Conservation (phyloP, 2,329 filamentous ascomycete species). For the Raffaelea arxii region DNA sequence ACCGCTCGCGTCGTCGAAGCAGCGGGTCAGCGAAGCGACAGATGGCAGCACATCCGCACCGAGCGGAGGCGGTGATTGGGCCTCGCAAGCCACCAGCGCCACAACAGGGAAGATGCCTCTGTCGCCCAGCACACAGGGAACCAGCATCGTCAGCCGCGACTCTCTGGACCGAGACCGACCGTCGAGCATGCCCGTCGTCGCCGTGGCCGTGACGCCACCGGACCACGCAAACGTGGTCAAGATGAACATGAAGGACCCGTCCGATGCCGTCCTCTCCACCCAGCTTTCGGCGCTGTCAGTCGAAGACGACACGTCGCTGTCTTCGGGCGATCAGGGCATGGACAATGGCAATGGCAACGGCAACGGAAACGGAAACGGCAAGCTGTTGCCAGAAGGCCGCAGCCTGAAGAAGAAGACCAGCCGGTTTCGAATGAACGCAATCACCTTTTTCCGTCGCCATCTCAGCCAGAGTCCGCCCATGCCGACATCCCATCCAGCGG, state of each 20-base stretch:
- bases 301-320: conserved; percentile 24
- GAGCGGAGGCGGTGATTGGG: conserved; percentile 49
- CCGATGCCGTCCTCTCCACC: conserved; percentile 16
- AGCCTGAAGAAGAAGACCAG: conserved; percentile 52
- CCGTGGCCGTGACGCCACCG: conserved; percentile 24
- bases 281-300: conserved; percentile 18
- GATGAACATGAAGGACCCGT: too few relatives aligned
- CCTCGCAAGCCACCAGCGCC: conserved; percentile 52
- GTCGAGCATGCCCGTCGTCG: conserved; percentile 26
- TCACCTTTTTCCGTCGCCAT: conserved; percentile 46
- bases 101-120: conserved; percentile 55
- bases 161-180: conserved; percentile 45
- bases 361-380: conserved; percentile 31
- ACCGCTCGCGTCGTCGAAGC: conserved; percentile 30
- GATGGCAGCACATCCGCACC: conserved; percentile 48
- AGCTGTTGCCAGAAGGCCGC: conserved; percentile 27
- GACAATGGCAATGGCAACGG: too few relatives aligned
- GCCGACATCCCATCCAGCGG: conserved; percentile 18
- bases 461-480: conserved; percentile 30
- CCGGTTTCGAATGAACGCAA: conserved; percentile 53
- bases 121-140: conserved; percentile 56
- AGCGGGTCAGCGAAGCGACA: conserved; percentile 52
- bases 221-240: conserved; percentile 21
- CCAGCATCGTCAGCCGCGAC: conserved; percentile 53
- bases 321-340: conserved; percentile 13